Evolutionary conservation across 148 eudicot species (phyloP), one percentile per base, ranked within the genome.

Genomic region (Rhododendron molle): DNA sequence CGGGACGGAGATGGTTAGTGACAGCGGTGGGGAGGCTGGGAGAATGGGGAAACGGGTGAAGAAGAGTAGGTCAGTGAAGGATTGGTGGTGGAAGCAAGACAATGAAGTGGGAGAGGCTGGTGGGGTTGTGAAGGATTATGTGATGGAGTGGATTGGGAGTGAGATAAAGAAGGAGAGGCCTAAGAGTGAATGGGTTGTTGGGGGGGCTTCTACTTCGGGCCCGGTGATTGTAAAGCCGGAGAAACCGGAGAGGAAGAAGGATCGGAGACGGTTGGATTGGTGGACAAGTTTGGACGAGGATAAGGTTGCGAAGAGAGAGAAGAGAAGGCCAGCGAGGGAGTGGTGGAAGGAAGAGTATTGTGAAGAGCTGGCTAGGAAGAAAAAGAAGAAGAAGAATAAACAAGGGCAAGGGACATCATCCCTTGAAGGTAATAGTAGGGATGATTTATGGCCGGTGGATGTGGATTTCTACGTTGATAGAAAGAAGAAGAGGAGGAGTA

Each of bases 301-400:
- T 40, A 90, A 87, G 84, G 78, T 30, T 38, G 78, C 30, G 86
- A 95, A 92, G 91, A 94, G 91, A 78, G 93, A 90, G 78, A 94
- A 90, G 91, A 91, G 98, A 82, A 91, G 92, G 85, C 94, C 98
- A 1, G 94, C 93, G 14, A 91, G 98, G 88, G 98, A 94, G 87
- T 96, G 99, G 99, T 96, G 99, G 99, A 95, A 91, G 90, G 99
- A 95, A 87, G 99, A 96, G 36, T 96, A 92, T 62, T 88, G 92
- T 26, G 97, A 96, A 80, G 98, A 95, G 73, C 93, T 95, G 47
- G 93, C 91, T 0, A 91, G 85, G 89, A 92, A 93, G 93, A 93
- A 88, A 81, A 94, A 92, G 90, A 95, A 60, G 84, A 93, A 91
- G 85, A 90, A 92, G 90, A 93, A 93, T 80, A 91, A 91, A 84